phyloP scores from a whole-genome alignment of 31 red algal genomes.

The Endocladia muricata region DNA sequence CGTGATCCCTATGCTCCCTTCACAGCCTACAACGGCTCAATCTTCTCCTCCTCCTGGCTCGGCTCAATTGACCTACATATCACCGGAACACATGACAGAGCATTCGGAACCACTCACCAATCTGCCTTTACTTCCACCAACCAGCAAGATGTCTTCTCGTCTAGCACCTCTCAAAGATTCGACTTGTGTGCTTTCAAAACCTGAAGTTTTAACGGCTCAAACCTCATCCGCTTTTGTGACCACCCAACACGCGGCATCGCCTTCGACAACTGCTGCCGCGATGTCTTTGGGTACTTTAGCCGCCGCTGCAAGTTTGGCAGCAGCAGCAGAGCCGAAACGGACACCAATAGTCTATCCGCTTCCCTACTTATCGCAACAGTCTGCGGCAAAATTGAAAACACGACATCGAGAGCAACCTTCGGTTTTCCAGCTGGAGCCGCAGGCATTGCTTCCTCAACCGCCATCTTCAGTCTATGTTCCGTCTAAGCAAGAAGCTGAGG shows the following conservation, averaged over 20 bases:
- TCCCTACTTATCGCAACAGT: neutral
- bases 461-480: neutral
- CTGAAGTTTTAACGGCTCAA: too few species aligned
- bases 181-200: too few species aligned
- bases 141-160: too few species aligned
- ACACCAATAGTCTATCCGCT: neutral
- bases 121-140: too few species aligned
- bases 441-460: neutral
- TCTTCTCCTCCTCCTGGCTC: too few species aligned
- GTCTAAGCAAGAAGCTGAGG: neutral
- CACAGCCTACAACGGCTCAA: too few species aligned
- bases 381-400: neutral
- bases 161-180: too few species aligned
- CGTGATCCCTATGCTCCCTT: too few species aligned
- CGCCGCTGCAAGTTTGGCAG: slow-evolving; percentile 26
- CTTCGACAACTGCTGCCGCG: slow-evolving; percentile 13
- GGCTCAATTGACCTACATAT: too few species aligned
- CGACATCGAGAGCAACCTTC: neutral
- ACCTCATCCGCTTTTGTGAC: too few species aligned
- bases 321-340: neutral
- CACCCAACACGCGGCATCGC: neutral
- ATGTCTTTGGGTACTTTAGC: slow-evolving; percentile 28
- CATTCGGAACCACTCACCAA: too few species aligned
- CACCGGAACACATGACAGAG: too few species aligned
- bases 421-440: neutral